Conservation (phyloP, 208 protist genomes). For the Phytomonas francai region DNA sequence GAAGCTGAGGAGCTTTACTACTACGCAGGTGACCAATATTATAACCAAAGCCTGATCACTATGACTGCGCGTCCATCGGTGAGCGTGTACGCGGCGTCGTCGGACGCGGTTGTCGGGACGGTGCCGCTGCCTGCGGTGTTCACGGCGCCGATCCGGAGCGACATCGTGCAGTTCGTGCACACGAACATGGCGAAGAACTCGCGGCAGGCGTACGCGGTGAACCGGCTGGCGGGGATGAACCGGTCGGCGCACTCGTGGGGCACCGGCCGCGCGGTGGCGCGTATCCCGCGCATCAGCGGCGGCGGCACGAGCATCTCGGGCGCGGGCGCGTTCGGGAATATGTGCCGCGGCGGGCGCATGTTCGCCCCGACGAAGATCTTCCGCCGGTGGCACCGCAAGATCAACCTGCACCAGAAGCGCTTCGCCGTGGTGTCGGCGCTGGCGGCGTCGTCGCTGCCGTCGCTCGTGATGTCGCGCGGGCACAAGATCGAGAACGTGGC, state of each 20-base stretch:
- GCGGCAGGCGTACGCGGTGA: conserved; percentile 96
- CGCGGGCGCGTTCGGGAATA: conserved; percentile 99
- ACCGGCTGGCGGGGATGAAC: conserved; percentile 93
- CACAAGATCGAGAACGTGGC: conserved; percentile 94
- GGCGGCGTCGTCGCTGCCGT: conserved; percentile 93
- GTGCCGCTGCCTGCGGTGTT: conserved; percentile 77
- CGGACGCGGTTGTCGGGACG: conserved; percentile 67
- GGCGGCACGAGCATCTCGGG: conserved; percentile 97
- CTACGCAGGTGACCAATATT: too few relatives aligned
- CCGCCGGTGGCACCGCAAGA: conserved; percentile 96
- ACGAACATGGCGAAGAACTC: conserved; percentile 97
- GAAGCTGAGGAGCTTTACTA: too few relatives aligned
- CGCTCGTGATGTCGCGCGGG: conserved; percentile 97
- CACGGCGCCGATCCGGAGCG: conserved; percentile 75
- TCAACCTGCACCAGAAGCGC: conserved; percentile 96
- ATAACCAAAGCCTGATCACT: conserved; percentile 7
- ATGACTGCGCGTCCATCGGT: conserved; percentile 83
- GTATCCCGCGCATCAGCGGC: conserved; percentile 98
- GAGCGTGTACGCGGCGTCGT: conserved; percentile 80
- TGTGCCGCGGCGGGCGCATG: conserved; percentile 99
- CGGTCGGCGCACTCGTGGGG: conserved; percentile 98
- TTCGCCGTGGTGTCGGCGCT: conserved; percentile 97
- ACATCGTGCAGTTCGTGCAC: conserved; percentile 93
- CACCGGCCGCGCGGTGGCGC: conserved; percentile 98
- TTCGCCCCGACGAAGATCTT: conserved; percentile 97